Evolutionary conservation across 75 land plant species (phyloP).

Genomic region (Cryptomeria japonica): DNA sequence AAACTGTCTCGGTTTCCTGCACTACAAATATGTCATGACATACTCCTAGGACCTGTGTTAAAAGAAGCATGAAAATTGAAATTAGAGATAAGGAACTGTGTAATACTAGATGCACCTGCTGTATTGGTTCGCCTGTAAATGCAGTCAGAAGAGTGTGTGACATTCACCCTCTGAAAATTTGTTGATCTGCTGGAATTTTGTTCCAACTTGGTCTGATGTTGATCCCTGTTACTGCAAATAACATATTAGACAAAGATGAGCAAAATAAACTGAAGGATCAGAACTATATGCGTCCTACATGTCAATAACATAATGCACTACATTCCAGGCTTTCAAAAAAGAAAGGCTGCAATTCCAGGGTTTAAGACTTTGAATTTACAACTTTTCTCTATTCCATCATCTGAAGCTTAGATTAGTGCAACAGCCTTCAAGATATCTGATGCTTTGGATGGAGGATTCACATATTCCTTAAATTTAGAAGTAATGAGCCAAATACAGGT

Average conservation of each 20-base stretch:
- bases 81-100: neutral
- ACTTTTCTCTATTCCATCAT: neutral
- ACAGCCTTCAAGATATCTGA: neutral
- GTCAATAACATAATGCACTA: neutral
- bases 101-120: neutral
- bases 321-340: neutral
- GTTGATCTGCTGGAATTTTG: neutral
- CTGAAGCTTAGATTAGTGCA: slow-evolving; percentile 1
- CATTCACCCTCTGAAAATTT: neutral
- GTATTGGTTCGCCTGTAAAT: neutral
- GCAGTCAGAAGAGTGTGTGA: neutral
- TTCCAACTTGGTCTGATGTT: neutral
- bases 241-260: neutral
- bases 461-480: neutral
- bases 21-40: neutral
- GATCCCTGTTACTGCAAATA: neutral
- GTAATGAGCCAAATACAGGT: neutral
- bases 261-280: neutral
- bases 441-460: neutral
- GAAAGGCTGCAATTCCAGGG: neutral
- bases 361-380: neutral
- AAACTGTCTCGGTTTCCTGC: slow-evolving; percentile 5
- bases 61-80: neutral
- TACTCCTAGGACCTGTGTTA: neutral
- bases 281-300: neutral